A percentile compares a stretch with the other conserved stretches of the same genome.
Conservation (phyloP, 2,329 filamentous ascomycete genomes). For the Aspergillus spinulosporus region DNA sequence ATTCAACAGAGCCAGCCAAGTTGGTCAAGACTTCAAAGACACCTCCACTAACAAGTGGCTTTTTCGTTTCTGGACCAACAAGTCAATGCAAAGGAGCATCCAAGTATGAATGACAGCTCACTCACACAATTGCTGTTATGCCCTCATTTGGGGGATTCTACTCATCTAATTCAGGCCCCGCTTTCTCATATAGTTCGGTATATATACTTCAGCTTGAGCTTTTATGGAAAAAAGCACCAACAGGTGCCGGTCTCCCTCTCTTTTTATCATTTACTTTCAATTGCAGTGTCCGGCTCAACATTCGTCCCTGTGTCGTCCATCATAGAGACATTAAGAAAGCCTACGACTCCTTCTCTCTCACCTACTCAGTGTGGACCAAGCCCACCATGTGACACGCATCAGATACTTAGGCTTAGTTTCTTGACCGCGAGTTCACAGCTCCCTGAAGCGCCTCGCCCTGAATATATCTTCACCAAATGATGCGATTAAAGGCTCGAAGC, state of each 20-base stretch:
- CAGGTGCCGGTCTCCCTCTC: too few species aligned
- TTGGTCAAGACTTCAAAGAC: not conserved
- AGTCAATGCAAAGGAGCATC: too few species aligned
- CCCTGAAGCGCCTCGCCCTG: slow-evolving; percentile 8
- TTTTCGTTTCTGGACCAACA: not conserved
- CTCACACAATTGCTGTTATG: too few species aligned
- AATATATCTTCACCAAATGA: not conserved
- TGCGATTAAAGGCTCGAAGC: not conserved
- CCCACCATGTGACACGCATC: slow-evolving; percentile 30
- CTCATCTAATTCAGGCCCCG: not conserved
- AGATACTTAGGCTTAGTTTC: slow-evolving; percentile 28
- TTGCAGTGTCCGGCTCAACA: too few species aligned
- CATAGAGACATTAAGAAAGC: slow-evolving; percentile 19
- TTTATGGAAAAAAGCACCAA: not conserved
- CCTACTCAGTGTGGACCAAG: slow-evolving; percentile 41
- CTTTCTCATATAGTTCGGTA: not conserved
- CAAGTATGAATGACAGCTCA: too few species aligned
- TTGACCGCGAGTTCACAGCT: slow-evolving; percentile 15
- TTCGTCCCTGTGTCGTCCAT: not conserved
- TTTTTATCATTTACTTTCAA: too few species aligned
- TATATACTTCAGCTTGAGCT: not conserved
- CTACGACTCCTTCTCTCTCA: slow-evolving; percentile 41
- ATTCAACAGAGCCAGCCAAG: not conserved
- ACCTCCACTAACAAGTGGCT: not conserved
- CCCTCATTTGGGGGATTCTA: not conserved